Evolutionary conservation across 2,329 filamentous ascomycete species (phyloP).

Genomic region (Penicillium sp.): DNA sequence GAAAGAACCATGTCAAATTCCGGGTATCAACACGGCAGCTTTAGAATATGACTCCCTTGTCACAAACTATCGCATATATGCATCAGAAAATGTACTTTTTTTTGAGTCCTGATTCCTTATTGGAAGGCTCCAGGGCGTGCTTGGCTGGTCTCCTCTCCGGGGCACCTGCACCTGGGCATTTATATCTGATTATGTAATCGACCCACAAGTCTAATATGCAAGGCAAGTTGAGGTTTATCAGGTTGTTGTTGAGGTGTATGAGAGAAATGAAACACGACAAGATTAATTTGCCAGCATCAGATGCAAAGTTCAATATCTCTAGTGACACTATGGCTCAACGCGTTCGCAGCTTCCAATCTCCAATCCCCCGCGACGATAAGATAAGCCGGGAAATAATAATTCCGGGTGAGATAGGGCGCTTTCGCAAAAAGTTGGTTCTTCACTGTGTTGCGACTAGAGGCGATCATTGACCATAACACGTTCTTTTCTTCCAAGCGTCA

Average conservation of each 20-base stretch:
- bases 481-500: conserved; percentile 16
- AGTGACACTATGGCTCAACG: not conserved
- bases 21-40: not conserved
- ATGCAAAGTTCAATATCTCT: not conserved
- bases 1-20: not conserved
- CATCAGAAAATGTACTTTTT: not conserved
- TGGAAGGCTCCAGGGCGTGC: not conserved
- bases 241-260: not conserved
- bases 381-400: conserved; percentile 26
- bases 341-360: not conserved
- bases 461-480: conserved; percentile 5
- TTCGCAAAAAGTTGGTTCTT: conserved; percentile 22
- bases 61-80: not conserved
- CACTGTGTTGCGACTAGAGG: conserved; percentile 3
- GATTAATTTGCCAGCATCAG: not conserved
- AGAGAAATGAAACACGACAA: not conserved
- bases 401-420: conserved; percentile 25
- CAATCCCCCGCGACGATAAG: conserved; percentile 23
- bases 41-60: not conserved
- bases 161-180: too few relatives aligned
- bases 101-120: not conserved
- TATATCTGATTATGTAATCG: conserved; percentile 5
- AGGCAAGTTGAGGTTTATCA: too few relatives aligned
- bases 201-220: not conserved
- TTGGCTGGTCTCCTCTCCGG: not conserved